Evolutionary conservation across 2,329 filamentous ascomycete genomes (phyloP), one percentile per base, ranked within the genome.

Genomic region (Xylaria hypoxylon): DNA sequence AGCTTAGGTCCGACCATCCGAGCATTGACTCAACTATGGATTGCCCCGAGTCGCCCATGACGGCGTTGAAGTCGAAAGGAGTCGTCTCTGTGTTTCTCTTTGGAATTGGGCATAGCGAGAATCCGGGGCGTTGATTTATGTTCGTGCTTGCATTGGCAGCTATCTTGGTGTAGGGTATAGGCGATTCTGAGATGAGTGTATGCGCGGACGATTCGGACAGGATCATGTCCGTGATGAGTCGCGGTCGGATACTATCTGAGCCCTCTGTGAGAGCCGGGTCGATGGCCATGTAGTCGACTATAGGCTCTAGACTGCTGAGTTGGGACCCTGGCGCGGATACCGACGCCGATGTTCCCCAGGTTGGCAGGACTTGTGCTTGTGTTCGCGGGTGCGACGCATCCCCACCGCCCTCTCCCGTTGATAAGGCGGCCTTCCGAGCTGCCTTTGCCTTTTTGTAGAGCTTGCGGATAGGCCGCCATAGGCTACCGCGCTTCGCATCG

Each of bases 381-480:
- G 58, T 17, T 22, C 40, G 59, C 11, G 50, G 35, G 17, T 55
- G 31, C 40, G 3, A 13, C 19, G 56, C 13, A 19, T 8, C 5
- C 13, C 17, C 13, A 38, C 19, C 48, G 35, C 19, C 56, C 62
- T 3, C 40, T 19, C 7, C 57, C 40, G 19, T 50, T 31, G 24
- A 51, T 26, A 79, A 63, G 4, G 76, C 76, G 59, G 77, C 76
- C 3, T 74, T 71, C 45, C 80, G 76, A 7, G 79, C 82, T 3
- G 77, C 78, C 70, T 76, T 80, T 0, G 86, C 86, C 72, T 83
- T 84, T 67, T 80, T 82, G 66, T 85, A 77, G 3, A 87, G 75
- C 72, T 86, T 87, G 71, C 81, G 82, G 31, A 87, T 81, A 1
- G 86, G 86, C 44, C 81, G 78, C 85, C 86, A 87, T 7, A 87